Base-by-base conservation (phyloP, 176 grass and related monocot species). In the Carex myosuroides region DNA sequence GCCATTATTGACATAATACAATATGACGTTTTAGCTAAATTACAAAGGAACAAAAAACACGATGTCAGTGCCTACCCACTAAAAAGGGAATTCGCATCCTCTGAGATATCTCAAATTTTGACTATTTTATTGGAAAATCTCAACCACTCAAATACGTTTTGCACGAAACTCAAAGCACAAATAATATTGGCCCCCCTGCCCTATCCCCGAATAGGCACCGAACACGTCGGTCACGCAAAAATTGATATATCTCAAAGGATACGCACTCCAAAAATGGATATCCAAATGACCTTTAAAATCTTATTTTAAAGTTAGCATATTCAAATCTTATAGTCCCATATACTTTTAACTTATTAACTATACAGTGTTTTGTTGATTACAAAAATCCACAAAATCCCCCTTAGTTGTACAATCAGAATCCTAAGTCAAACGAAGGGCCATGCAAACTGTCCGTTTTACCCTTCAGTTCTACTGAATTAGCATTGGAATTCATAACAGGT, bases 401-500 rank as follows among this genome's bases (percentile, higher is more conserved):
- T 48, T 26, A 64, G 3, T 9, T 16, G 9, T 30, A 63, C 11
- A 67, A 22, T 92, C 80, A 90, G 56, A 92, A 80, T 35, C 81
- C 81, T 1, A 92, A 76, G 86, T 94, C 90, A 82, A 94, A 92
- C 35, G 85, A 91, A 14, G 89, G 85, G 21, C 79, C 84, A 17
- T 58, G 13, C 66, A 86, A 86, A 84, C 85, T 92, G 37, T 70
- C 29, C 12, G 66, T 84, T 61, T 84, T 60, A 57, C 60, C 74
- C 59, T 84, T 80, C 74, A 79, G 89, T 85, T 39, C 68, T 85
- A 62, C 26, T 13, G 83, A 62, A 18, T 75, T 62, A 67, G 35
- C 46, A 63, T 62, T 75, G 16, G 44, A 22, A 83, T 70, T 54
- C 50, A 72, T 86, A 8, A 65, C 63, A 21, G 74, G 29, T 42